Conservation (phyloP, 2,329 filamentous ascomycete genomes). For the Aspergillus sp. region DNA sequence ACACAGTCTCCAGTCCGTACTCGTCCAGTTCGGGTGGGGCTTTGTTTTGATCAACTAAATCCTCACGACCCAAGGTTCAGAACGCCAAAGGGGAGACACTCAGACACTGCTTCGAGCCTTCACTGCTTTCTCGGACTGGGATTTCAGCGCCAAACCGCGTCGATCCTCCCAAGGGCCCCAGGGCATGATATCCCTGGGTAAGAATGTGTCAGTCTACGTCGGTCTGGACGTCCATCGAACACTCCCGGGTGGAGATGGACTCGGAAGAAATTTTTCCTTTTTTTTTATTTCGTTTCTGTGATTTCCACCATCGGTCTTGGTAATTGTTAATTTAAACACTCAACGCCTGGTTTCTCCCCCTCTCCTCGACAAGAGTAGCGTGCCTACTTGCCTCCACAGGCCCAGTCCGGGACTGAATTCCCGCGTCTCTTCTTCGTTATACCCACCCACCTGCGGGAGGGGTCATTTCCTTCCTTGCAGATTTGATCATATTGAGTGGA, state of each 20-base stretch:
- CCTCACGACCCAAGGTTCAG: constrained; percentile 3
- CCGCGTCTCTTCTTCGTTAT: neutral
- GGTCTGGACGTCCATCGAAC: constrained; percentile 7
- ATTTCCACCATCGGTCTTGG: neutral
- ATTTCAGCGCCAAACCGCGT: neutral
- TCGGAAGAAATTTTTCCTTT: neutral
- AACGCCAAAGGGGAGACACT: neutral
- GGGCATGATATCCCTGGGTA: neutral
- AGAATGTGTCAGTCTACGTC: constrained; percentile 3
- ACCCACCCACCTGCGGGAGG: neutral
- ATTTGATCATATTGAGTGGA: neutral
- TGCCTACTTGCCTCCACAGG: neutral
- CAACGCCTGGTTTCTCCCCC: neutral
- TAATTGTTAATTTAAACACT: constrained; percentile 3
- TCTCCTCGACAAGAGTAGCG: neutral
- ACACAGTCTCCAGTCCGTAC: constrained; percentile 2
- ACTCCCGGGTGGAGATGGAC: constrained; percentile 4
- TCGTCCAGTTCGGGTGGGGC: constrained; percentile 7
- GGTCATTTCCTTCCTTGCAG: constrained; percentile 1
- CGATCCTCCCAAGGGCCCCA: neutral
- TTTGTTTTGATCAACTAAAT: constrained; percentile 7
- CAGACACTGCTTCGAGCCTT: neutral
- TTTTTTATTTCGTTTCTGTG: no score
- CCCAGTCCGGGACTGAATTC: neutral
- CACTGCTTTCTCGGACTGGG: neutral